These are phyloP conservation scores for Botrytis medusae DNA, from an alignment of 2,329 filamentous ascomycete genomes.

Conservation along the genomic window DNA sequence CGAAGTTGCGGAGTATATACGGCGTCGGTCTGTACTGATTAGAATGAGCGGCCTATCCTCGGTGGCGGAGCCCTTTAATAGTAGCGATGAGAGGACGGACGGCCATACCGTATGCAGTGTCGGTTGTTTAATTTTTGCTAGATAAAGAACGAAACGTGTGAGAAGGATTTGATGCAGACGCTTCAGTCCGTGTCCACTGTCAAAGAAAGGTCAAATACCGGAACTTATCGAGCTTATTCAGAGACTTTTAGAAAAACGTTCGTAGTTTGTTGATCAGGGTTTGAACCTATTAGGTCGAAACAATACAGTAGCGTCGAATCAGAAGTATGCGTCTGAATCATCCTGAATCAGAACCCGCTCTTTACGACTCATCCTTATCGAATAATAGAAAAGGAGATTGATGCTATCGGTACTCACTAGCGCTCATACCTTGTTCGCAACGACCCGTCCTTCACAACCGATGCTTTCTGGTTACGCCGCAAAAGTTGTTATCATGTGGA, in stretches of 20 bases:
- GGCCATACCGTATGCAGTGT: constrained; percentile 2
- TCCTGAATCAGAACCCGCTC: constrained; percentile 1
- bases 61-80: constrained; percentile 1
- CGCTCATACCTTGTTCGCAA: background rate
- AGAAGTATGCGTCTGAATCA: background rate
- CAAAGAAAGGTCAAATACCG: constrained; percentile 3
- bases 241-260: background rate
- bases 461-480: background rate
- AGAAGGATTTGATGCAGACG: constrained; percentile 11
- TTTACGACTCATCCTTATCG: background rate
- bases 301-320: background rate
- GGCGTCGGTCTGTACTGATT: background rate
- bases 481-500: background rate
- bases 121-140: background rate
- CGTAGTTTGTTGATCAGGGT: background rate
- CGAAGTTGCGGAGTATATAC: constrained; percentile 6
- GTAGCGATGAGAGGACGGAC: background rate
- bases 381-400: background rate
- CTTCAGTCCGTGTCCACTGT: constrained; percentile 3
- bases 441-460: background rate
- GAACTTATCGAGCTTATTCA: background rate
- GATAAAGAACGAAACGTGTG: background rate
- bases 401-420: background rate
- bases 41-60: constrained; percentile 14
- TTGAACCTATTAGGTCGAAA: constrained; percentile 1